phyloP scores from a whole-genome alignment of 805 yeast genomes.

The Candida krabiensis region DNA sequence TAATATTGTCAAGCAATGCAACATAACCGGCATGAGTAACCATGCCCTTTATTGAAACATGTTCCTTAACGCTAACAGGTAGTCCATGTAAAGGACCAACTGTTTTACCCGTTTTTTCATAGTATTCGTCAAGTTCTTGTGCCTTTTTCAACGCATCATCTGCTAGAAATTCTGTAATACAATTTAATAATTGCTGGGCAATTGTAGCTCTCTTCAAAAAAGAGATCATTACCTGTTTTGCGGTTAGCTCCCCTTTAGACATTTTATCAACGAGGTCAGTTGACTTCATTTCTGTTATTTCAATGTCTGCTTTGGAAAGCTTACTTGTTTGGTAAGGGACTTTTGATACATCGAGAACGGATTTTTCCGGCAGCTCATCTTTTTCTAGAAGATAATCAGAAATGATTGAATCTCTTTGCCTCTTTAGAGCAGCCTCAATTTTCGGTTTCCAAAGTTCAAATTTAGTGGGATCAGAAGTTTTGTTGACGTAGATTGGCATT shows the following conservation, averaged over 20 bases:
- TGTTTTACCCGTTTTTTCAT: slow-evolving; percentile 43
- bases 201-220: slow-evolving; percentile 56
- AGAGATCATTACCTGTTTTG: slow-evolving; percentile 49
- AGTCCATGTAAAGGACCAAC: slow-evolving; percentile 67
- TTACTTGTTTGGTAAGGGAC: slow-evolving; percentile 28
- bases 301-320: slow-evolving; percentile 36
- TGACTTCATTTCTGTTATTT: slow-evolving; percentile 39
- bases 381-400: slow-evolving; percentile 21
- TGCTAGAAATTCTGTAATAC: slow-evolving; percentile 46
- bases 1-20: slow-evolving; percentile 30
- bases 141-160: slow-evolving; percentile 61
- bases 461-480: slow-evolving; percentile 9
- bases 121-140: slow-evolving; percentile 51
- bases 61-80: slow-evolving; percentile 48
- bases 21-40: slow-evolving; percentile 52
- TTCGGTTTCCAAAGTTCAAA: slow-evolving; percentile 31
- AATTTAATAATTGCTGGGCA: slow-evolving; percentile 53
- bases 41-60: slow-evolving; percentile 45
- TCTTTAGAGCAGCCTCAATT: slow-evolving; percentile 31
- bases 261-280: slow-evolving; percentile 8
- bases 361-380: slow-evolving; percentile 9
- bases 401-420: slow-evolving; percentile 25
- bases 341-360: slow-evolving; percentile 23
- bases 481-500: slow-evolving; percentile 5
- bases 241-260: slow-evolving; percentile 33